Base-by-base conservation (phyloP, 225 moss, liverwort and hornwort species). In the Pseudisothecium myosuroides region DNA sequence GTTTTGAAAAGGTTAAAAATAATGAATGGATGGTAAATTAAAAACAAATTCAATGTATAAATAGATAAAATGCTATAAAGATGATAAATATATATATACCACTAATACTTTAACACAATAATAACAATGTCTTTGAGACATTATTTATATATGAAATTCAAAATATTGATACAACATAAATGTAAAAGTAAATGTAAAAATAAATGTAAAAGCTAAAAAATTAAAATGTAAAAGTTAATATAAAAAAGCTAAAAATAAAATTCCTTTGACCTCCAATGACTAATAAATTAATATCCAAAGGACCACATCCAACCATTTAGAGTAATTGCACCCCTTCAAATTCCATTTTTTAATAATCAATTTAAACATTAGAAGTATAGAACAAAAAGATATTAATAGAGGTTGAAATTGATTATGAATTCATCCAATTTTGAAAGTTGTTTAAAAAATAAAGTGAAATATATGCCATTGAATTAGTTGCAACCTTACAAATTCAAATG, bases 311-410 rank as follows among this genome's bases (percentile, higher is more conserved):
- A 0, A 36, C 15, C 37, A 24, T 37, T 54, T 0, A 37, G 1
- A 77, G 1, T 55, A 77, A 10, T 55, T 16, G 10, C 0, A 16
- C 2, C 1, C 10, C 0, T 55, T 10, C 0, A 0, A 0, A 37
- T 1, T 55, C 4, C 2, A 26, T 37, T 77, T 77, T 54, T 37
- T 37, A 55, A 54, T 37, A 55, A 54, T 26, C 37, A 37, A 24
- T 77, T 37, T 6, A 77, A 55, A 24, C 1, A 77, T 24, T 14
- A 8, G 14, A 54, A 2, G 36, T 23, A 14, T 36, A 14, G 8
- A 76, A 34, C 0, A 34, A 52, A 45, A 36, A 36, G 4, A 22
- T 50, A 9, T 8, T 45, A 45, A 8, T 14, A 37, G 15, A 37
- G 1, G 14, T 55, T 37, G 54, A 77, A 37, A 2, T 77, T 37